A percentile compares a stretch with the other conserved stretches of the same genome.
phyloP scores from a whole-genome alignment of 2,329 filamentous ascomycete genomes.

The Fusarium sp. region DNA sequence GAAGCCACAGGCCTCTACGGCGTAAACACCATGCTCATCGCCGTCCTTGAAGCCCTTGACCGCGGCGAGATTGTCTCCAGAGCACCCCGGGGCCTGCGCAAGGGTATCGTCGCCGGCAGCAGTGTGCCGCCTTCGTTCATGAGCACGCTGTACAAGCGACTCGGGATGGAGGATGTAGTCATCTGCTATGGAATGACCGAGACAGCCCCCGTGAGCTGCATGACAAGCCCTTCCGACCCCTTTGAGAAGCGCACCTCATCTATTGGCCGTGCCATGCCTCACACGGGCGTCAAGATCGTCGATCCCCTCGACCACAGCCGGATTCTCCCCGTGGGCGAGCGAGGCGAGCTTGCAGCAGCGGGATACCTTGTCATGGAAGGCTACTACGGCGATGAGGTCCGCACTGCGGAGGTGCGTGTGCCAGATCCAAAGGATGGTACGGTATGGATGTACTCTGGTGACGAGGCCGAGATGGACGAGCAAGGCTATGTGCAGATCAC shows the following conservation, averaged over 20 bases:
- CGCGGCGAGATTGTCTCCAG: constrained; percentile 42
- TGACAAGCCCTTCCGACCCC: constrained; percentile 83
- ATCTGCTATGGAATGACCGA: constrained; percentile 99
- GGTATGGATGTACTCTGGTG: constrained; percentile 91
- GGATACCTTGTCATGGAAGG: constrained; percentile 93
- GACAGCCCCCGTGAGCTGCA: constrained; percentile 78
- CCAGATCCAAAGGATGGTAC: constrained; percentile 58
- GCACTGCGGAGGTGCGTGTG: constrained; percentile 72
- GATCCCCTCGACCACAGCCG: constrained; percentile 66
- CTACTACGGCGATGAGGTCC: constrained; percentile 80
- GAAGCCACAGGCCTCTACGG: constrained; percentile 77
- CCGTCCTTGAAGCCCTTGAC: constrained; percentile 81
- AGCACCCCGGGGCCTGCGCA: constrained; percentile 64
- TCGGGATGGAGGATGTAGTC: constrained; percentile 84
- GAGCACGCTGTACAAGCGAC: constrained; percentile 73
- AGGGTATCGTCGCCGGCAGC: constrained; percentile 90
- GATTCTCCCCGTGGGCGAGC: constrained; percentile 69
- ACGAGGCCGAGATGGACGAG: constrained; percentile 86
- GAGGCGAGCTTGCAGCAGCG: constrained; percentile 82
- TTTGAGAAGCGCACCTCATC: constrained; percentile 75
- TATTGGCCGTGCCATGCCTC: constrained; percentile 84
- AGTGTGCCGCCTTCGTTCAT: constrained; percentile 86
- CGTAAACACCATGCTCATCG: constrained; percentile 93
- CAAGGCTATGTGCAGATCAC: constrained; percentile 90
- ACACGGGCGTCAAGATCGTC: constrained; percentile 81